Conservation (phyloP, 805 yeast genomes). For the Saturnispora silvae region DNA sequence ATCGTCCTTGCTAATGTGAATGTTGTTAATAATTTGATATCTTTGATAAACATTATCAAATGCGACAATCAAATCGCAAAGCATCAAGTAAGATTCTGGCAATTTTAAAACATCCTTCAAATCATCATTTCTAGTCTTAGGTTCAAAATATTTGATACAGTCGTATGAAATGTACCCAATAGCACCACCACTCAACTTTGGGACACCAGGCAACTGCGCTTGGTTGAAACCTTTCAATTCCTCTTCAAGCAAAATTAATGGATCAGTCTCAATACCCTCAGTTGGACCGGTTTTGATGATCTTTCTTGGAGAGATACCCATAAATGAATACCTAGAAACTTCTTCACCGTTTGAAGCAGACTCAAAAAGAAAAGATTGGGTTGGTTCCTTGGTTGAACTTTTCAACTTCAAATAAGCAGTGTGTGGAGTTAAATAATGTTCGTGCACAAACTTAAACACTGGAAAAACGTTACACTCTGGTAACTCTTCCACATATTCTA, state of each 20-base stretch:
- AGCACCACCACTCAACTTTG: conserved; percentile 89
- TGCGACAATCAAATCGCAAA: conserved; percentile 82
- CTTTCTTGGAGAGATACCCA: conserved; percentile 79
- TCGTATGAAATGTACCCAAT: conserved; percentile 93
- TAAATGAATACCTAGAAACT: conserved; percentile 81
- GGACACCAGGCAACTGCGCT: conserved; percentile 72
- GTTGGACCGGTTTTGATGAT: conserved; percentile 74
- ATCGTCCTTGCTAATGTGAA: conserved; percentile 34
- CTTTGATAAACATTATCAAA: conserved; percentile 92
- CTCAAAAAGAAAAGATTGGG: conserved; percentile 75
- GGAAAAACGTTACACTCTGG: conserved; percentile 59
- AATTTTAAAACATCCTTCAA: conserved; percentile 70
- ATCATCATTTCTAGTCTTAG: conserved; percentile 61
- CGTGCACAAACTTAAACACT: conserved; percentile 59
- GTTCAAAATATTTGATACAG: conserved; percentile 94
- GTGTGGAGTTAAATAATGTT: conserved; percentile 80
- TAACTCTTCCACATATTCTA: conserved; percentile 30
- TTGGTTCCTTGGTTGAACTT: conserved; percentile 40
- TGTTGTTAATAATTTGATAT: conserved; percentile 80
- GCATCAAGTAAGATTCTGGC: conserved; percentile 90
- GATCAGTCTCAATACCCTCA: conserved; percentile 60
- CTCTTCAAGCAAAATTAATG: conserved; percentile 59
- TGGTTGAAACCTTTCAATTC: conserved; percentile 59
- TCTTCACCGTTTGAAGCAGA: conserved; percentile 84
- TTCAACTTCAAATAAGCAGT: conserved; percentile 81